phyloP scores from a whole-genome alignment of 2,329 filamentous ascomycete species.

The Colletotrichum sp. region DNA sequence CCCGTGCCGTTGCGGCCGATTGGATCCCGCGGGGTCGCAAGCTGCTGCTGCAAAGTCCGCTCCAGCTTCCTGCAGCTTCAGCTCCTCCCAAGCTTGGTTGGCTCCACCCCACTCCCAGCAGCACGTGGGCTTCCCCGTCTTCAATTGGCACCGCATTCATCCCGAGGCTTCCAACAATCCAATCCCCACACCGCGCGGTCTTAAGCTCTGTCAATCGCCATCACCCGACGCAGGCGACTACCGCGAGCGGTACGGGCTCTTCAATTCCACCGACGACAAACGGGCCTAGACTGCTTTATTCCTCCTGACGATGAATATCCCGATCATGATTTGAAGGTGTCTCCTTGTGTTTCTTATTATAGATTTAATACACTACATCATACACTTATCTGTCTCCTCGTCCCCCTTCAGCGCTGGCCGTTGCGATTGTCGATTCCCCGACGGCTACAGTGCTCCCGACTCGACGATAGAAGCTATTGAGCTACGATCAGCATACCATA shows the following conservation, averaged over 20 bases:
- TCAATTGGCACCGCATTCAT: background rate
- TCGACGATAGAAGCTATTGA: background rate
- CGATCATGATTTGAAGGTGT: background rate
- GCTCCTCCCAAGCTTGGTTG: background rate
- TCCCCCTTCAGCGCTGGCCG: background rate
- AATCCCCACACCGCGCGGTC: background rate
- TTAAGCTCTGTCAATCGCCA: background rate
- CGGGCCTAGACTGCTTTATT: background rate
- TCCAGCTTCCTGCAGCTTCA: background rate
- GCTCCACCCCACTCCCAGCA: background rate
- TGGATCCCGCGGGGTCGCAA: background rate
- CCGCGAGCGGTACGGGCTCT: background rate
- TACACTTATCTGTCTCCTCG: background rate
- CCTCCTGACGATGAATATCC: background rate
- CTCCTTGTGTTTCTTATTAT: background rate
- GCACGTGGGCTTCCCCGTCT: background rate
- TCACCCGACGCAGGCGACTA: background rate
- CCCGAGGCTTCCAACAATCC: background rate
- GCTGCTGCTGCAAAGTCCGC: background rate
- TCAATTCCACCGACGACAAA: background rate
- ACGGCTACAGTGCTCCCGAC: background rate
- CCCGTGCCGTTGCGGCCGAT: background rate
- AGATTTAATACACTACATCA: background rate
- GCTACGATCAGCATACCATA: background rate
- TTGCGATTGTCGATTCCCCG: background rate